phyloP scores from a whole-genome alignment of 2,329 filamentous ascomycete species.

The Aureobasidium sp. region DNA sequence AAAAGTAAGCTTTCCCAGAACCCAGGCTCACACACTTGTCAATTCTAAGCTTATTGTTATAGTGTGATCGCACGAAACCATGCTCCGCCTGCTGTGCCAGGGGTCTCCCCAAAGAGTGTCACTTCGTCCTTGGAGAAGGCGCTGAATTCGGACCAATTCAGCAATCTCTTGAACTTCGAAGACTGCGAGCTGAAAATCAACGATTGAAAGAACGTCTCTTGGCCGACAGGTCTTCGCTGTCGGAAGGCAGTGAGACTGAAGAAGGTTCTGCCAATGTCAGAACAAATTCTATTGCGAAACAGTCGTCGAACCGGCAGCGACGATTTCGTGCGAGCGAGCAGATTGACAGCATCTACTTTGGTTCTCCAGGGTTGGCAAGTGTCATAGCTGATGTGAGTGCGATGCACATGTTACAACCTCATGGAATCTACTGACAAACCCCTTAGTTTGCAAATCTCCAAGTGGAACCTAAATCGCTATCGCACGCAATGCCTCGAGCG shows the following conservation, averaged over 20 bases:
- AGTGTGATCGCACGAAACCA: slow-evolving; percentile 45
- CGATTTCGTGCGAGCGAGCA: slow-evolving; percentile 35
- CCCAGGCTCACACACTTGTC: neutral
- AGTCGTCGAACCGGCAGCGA: slow-evolving; percentile 27
- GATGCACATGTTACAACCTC: neutral
- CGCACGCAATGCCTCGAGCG: slow-evolving; percentile 37
- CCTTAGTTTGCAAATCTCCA: slow-evolving; percentile 39
- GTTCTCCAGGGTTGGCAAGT: slow-evolving; percentile 42
- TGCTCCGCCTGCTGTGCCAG: slow-evolving; percentile 44
- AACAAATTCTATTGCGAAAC: slow-evolving; percentile 23
- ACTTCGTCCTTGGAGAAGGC: slow-evolving; percentile 40
- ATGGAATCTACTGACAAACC: neutral
- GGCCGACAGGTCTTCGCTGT: slow-evolving; percentile 22
- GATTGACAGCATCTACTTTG: slow-evolving; percentile 44
- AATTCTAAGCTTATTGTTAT: slow-evolving; percentile 14
- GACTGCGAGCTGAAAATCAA: slow-evolving; percentile 40
- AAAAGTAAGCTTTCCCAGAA: slow-evolving; percentile 30
- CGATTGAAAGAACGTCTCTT: slow-evolving; percentile 38
- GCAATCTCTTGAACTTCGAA: slow-evolving; percentile 42
- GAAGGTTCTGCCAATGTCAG: slow-evolving; percentile 22
- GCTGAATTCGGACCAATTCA: slow-evolving; percentile 41
- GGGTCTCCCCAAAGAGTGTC: slow-evolving; percentile 41
- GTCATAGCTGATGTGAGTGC: slow-evolving; percentile 40
- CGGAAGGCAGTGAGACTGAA: slow-evolving; percentile 34
- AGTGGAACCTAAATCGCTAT: slow-evolving; percentile 35